Base-by-base conservation (phyloP, 2,329 filamentous ascomycete species). In the Cladosporium phlei region DNA sequence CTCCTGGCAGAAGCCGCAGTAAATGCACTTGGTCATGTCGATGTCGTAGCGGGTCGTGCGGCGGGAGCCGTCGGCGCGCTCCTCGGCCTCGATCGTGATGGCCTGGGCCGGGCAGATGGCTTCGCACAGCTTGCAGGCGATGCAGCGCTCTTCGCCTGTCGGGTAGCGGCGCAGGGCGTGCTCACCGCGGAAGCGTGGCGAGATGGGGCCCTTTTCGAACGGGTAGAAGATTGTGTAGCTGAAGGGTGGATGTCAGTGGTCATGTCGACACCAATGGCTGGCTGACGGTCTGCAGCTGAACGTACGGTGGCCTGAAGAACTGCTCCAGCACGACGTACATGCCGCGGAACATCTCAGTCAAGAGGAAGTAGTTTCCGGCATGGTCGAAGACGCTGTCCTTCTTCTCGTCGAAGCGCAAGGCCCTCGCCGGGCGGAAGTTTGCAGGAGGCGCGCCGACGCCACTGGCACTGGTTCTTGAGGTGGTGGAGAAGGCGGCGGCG, bases 21-120 rank as follows among this genome's bases (percentile, higher is more conserved):
- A 98, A 72, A 98, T 98, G 76, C 93, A 98, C 79, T 98, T 98
- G 64, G 93, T 97, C 93, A 98, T 98, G 73, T 98, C 93, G 66
- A 98, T 96, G 69, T 98, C 93, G 74, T 98, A 98, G 67, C 91
- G 83, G 50, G 91, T 96, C 42, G 93, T 98, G 66, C 93, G 83
- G 70, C 93, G 83, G 64, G 88, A 94, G 54, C 93, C 93, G 63
- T 98, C 93, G 64, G 87, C 88, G 66, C 93, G 89, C 77, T 98
- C 93, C 71, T 98, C 93, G 48, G 93, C 93, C 75, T 98, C 93
- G 62, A 98, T 98, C 44, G 93, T 98, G 70, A 98, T 98, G 64
- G 93, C 93, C 73, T 95, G 88, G 48, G 93, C 93, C 32, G 93
- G 93, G 79, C 93, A 98, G 66, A 97, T 86, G 60, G 93, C 93